These are phyloP conservation scores for Scedosporium dehoogii DNA, from an alignment of 2,329 filamentous ascomycete species.

Conservation along the genomic window DNA sequence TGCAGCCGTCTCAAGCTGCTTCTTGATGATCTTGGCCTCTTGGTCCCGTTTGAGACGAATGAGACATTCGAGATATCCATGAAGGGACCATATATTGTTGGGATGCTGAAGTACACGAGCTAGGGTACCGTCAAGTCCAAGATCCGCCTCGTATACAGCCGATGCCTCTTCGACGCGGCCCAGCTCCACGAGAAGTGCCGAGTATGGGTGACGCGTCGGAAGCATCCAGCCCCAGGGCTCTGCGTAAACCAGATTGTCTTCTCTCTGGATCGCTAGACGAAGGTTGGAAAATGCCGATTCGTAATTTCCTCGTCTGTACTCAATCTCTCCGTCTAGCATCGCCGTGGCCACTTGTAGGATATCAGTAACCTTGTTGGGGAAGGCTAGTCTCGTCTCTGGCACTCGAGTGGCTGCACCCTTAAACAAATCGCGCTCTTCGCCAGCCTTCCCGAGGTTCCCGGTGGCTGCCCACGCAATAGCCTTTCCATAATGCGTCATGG, in stretches of 20 bases:
- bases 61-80: conserved; percentile 64
- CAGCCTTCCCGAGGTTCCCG: conserved; percentile 42
- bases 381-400: conserved; percentile 43
- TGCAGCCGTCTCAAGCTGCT: conserved; percentile 40
- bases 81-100: conserved; percentile 67
- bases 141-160: conserved; percentile 48
- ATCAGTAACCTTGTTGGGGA: conserved; percentile 31
- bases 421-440: conserved; percentile 41
- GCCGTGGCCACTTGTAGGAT: conserved; percentile 53
- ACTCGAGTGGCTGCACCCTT: conserved; percentile 39
- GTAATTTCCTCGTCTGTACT: conserved; percentile 54
- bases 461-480: conserved; percentile 56
- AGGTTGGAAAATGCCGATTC: conserved; percentile 50
- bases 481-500: conserved; percentile 58
- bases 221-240: conserved; percentile 80
- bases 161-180: conserved; percentile 45
- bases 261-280: conserved; percentile 43
- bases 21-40: conserved; percentile 25
- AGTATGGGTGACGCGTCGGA: conserved; percentile 60
- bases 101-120: conserved; percentile 57
- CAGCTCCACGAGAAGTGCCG: conserved; percentile 59
- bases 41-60: conserved; percentile 35
- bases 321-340: conserved; percentile 66
- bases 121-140: conserved; percentile 49
- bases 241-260: conserved; percentile 57